Evolutionary conservation across 495 filamentous ascomycete species (phyloP), one percentile per base, ranked within the genome.

Genomic region (Talaromyces trachyspermus): DNA sequence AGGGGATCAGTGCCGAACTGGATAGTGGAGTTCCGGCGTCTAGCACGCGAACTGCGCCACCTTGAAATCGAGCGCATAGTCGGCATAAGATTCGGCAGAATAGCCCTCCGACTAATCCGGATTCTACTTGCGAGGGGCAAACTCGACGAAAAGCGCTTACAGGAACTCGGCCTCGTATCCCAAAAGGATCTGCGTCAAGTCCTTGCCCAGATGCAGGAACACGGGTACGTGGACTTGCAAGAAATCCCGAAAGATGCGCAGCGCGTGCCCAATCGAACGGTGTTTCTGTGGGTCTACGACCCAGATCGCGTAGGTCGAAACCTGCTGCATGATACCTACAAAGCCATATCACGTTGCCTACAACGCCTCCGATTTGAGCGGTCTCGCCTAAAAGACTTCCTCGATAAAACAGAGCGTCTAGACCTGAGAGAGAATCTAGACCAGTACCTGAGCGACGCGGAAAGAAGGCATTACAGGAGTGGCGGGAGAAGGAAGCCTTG

Each of bases 281-380:
- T 91, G 29, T 96, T 85, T 60, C 75, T 97, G 18, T 96, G 88
- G 85, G 95, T 78, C 67, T 95, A 84, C 60, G 92, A 97, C 55
- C 64, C 72, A 1, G 81, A 88, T 15, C 78, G 84, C 25, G 79
- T 81, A 15, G 68, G 77, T 29, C 65, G 71, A 11, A 76, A 79
- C 23, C 58, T 95, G 5, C 61, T 95, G 7, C 79, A 89, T 35
- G 82, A 85, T 48, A 78, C 80, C 8, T 96, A 95, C 70, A 89
- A 89, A 59, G 78, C 82, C 10, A 95, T 97, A 89, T 77, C 85
- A n/a, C 78, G 88, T 30, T 83, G 80, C 35, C 54, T 96, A 42
- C 87, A 95, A 60, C 79, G 87, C 10, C 68, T 86, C 19, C 75
- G 78, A 27, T 78, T 83, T 30, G 88, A 95, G 62, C 75, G 80